phyloP scores from a whole-genome alignment of 768 basidiomycete genomes.

The Suillus variegatus region DNA sequence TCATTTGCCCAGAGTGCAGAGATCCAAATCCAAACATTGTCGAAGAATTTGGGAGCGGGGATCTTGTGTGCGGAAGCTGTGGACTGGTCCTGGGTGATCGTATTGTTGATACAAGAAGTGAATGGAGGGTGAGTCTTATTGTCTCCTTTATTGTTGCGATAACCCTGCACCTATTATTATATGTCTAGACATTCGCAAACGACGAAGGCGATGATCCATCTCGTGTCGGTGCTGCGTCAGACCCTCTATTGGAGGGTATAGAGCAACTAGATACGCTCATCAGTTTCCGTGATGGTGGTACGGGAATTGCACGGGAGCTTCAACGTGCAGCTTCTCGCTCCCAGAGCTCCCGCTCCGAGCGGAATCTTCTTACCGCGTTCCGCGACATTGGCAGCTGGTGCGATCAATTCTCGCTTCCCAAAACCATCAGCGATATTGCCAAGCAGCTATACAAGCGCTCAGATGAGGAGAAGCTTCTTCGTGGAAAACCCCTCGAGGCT shows the following conservation, averaged over 20 bases:
- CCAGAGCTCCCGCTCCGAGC: slow-evolving; percentile 76
- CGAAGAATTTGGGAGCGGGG: slow-evolving; percentile 97
- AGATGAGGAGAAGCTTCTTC: slow-evolving; percentile 91
- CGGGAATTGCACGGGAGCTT: slow-evolving; percentile 87
- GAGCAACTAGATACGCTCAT: slow-evolving; percentile 95
- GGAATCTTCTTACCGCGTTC: slow-evolving; percentile 86
- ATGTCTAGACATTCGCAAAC: slow-evolving; percentile 92
- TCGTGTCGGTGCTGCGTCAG: slow-evolving; percentile 96
- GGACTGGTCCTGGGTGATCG: slow-evolving; percentile 95
- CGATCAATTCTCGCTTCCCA: slow-evolving; percentile 92
- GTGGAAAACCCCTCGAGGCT: slow-evolving; percentile 89
- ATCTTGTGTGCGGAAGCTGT: slow-evolving; percentile 93
- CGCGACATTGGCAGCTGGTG: slow-evolving; percentile 92
- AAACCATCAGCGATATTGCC: slow-evolving; percentile 92
- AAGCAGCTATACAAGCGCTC: slow-evolving; percentile 97
- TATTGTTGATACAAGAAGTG: slow-evolving; percentile 96
- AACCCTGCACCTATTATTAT: slow-evolving; percentile 23
- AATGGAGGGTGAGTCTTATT: slow-evolving; percentile 82
- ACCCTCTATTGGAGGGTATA: slow-evolving; percentile 91
- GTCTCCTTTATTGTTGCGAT: slow-evolving; percentile 14
- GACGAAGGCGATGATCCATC: slow-evolving; percentile 99
- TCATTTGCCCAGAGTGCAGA: slow-evolving; percentile 95
- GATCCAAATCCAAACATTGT: slow-evolving; percentile 92
- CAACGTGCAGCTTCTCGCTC: slow-evolving; percentile 89
- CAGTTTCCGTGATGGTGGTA: slow-evolving; percentile 93